Base-by-base conservation (phyloP, 768 basidiomycete genomes). In the Trametes punicea region DNA sequence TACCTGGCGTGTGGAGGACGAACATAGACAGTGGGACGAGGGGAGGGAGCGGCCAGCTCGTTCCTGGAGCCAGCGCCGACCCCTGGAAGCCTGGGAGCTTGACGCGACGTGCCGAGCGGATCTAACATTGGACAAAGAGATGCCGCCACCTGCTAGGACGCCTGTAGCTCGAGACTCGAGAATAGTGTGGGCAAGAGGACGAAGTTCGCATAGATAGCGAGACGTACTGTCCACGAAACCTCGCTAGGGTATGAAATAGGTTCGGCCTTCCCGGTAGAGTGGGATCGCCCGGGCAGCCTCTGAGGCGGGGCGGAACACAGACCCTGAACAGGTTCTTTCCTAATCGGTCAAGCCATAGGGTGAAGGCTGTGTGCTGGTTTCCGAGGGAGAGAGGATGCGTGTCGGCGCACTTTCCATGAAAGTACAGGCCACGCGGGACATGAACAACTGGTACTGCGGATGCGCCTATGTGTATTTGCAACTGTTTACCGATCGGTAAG, bases 71-170 rank as follows among this genome's bases (percentile, higher is more conserved):
- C 29, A 33, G 25, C 42, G 30, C 31, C 29, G n/a, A 46, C 26
- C 26, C 44, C 51, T 58, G 57, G 51, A 40, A 58, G 46, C 40
- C 51, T 44, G 51, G 51, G 46, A 44, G 51, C 46, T 46, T 39
- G 29, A 29, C 6, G 23, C 26, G 38, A 48, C 26, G 51, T 53
- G 57, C 57, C 57, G 57, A 52, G 8, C 20, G 46, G n/a, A 39
- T 26, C 46, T 39, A 53, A 53, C 27, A 20, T 16, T 48, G 46
- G 57, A 25, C 31, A 25, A 23, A 38, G 27, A 42, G 36, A n/a
- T 48, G 57, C 51, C 49, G 57, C 39, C 20, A 23, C 27, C 20
- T 13, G n/a, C 27, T n/a, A 41, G 27, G 23, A 31, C 20, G 50
- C 38, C 21, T 16, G 45, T 34, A 25, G 34, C 31, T 50, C 57